phyloP scores from a whole-genome alignment of 805 yeast species.

The Naumovozyma castellii region DNA sequence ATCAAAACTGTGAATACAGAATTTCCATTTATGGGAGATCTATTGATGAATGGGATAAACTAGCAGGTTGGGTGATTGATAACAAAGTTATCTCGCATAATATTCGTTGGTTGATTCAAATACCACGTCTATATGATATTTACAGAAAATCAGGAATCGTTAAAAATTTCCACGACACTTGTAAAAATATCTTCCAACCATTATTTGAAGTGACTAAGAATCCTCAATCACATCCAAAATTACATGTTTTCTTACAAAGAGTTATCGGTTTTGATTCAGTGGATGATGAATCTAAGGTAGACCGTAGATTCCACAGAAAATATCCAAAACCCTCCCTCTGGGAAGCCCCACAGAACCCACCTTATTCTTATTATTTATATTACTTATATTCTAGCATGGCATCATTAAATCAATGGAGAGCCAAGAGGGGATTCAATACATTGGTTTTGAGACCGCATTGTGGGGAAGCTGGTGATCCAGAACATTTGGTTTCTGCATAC shows the following conservation, averaged over 20 bases:
- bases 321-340: conserved; percentile 82
- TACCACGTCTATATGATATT: conserved; percentile 86
- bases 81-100: conserved; percentile 85
- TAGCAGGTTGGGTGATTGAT: conserved; percentile 92
- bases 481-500: conserved; percentile 85
- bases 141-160: conserved; percentile 73
- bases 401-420: conserved; percentile 77
- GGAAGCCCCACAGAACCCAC: conserved; percentile 76
- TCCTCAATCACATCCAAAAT: conserved; percentile 84
- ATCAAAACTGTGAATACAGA: conserved; percentile 95
- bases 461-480: conserved; percentile 99
- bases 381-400: conserved; percentile 81
- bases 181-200: conserved; percentile 75
- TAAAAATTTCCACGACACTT: conserved; percentile 60
- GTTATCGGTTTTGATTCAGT: conserved; percentile 98
- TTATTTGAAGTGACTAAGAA: conserved; percentile 80
- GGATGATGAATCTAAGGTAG: conserved; percentile 93
- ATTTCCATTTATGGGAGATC: conserved; percentile 91
- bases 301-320: conserved; percentile 70
- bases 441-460: conserved; percentile 95
- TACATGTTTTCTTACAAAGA: conserved; percentile 78
- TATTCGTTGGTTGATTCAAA: conserved; percentile 93
- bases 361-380: conserved; percentile 92
- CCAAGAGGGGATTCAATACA: conserved; percentile 67
- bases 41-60: conserved; percentile 85